phyloP scores from a whole-genome alignment of 1,284 basidiomycete species.

The Puccinia brachypodii region DNA sequence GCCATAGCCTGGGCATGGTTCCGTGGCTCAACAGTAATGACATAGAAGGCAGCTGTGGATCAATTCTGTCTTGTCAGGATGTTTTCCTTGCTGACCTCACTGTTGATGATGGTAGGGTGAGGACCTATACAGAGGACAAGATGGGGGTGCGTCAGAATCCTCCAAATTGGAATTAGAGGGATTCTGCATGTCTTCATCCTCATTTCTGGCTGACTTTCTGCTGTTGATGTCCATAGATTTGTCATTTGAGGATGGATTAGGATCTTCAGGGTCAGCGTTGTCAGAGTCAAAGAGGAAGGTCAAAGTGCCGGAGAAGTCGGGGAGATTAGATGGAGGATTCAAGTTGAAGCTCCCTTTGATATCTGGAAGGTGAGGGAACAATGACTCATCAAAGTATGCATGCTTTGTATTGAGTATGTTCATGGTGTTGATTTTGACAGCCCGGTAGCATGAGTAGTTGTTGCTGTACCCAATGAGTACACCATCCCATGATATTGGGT shows the following conservation, averaged over 20 bases:
- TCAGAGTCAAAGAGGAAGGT: background rate
- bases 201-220: background rate
- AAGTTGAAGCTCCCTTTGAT: background rate
- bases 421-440: background rate
- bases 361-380: background rate
- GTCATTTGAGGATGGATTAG: background rate
- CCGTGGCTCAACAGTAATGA: background rate
- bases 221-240: background rate
- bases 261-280: background rate
- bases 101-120: background rate
- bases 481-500: background rate
- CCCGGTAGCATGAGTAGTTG: background rate
- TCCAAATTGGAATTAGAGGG: background rate
- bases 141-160: no score
- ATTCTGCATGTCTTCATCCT: background rate
- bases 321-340: background rate
- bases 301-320: background rate
- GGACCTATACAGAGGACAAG: background rate
- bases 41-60: background rate
- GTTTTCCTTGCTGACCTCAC: background rate
- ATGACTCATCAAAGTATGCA: constrained; percentile 10
- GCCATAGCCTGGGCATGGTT: background rate
- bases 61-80: background rate
- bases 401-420: background rate
- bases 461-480: constrained; percentile 3